A percentile compares a stretch with the other conserved stretches of the same genome.
phyloP scores from a whole-genome alignment of 768 basidiomycete species.

The Phylloporus rhodoxanthus region DNA sequence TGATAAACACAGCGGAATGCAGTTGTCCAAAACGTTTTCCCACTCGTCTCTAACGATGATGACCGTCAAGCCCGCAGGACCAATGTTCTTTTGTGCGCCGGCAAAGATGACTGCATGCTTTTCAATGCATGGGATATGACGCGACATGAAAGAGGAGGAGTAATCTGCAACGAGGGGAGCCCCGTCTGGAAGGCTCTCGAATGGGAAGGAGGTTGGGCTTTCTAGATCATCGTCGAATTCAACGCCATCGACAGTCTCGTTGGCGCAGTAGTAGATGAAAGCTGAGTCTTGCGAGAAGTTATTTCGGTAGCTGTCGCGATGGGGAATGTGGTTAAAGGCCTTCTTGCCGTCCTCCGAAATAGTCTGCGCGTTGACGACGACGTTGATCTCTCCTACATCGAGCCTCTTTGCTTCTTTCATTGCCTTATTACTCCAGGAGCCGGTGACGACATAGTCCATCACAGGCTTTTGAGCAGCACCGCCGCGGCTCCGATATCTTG shows the following conservation, averaged over 20 bases:
- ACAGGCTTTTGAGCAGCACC: constrained; percentile 50
- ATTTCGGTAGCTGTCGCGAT: constrained; percentile 54
- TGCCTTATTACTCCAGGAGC: constrained; percentile 88
- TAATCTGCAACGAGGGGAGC: constrained; percentile 91
- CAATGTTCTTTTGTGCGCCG: constrained; percentile 97
- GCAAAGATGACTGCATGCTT: constrained; percentile 95
- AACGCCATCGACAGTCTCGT: constrained; percentile 96
- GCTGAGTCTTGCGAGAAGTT: constrained; percentile 76
- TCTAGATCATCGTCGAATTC: constrained; percentile 65
- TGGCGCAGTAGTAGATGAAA: constrained; percentile 97
- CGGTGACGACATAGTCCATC: constrained; percentile 89
- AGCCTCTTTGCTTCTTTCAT: constrained; percentile 76
- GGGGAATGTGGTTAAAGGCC: constrained; percentile 75
- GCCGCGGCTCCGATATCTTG: constrained; percentile 71
- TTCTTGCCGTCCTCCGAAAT: constrained; percentile 56
- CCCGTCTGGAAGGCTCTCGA: constrained; percentile 56
- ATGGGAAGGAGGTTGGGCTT: constrained; percentile 71
- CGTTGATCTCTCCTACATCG: constrained; percentile 49
- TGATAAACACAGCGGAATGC: constrained; percentile 72
- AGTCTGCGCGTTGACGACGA: constrained; percentile 65
- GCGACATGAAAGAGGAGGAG: constrained; percentile 94
- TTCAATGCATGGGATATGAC: constrained; percentile 80
- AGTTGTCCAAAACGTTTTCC: constrained; percentile 59
- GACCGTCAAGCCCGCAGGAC: constrained; percentile 89
- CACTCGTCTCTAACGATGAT: constrained; percentile 94